phyloP scores from a whole-genome alignment of 2,329 filamentous ascomycete species.

The Paraconiothyrium brasiliense region DNA sequence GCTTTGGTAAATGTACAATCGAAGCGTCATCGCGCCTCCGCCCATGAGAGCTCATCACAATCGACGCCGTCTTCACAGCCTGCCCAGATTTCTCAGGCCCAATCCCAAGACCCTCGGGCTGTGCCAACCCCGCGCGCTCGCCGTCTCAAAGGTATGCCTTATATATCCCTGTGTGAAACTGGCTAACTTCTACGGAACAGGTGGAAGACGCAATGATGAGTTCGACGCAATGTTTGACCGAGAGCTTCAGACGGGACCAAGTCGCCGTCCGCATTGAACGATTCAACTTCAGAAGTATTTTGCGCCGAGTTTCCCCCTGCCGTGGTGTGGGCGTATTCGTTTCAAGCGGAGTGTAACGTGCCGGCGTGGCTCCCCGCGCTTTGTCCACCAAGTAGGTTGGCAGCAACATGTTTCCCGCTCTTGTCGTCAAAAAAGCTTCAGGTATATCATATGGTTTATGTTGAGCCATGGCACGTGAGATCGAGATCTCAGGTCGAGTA shows the following conservation, averaged over 20 bases:
- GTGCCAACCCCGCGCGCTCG: neutral
- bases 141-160: neutral
- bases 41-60: constrained; percentile 9
- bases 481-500: neutral
- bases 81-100: neutral
- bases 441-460: neutral
- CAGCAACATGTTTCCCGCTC: too few species aligned
- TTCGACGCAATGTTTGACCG: constrained; percentile 1
- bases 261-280: neutral
- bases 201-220: neutral
- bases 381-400: too few species aligned
- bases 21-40: constrained; percentile 24
- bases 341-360: too few species aligned
- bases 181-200: constrained; percentile 2
- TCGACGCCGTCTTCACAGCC: neutral
- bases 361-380: too few species aligned
- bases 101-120: neutral
- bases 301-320: too few species aligned
- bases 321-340: too few species aligned
- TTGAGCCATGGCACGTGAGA: neutral
- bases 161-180: neutral
- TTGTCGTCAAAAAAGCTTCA: neutral
- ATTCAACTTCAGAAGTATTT: neutral
- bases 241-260: neutral
- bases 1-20: neutral